Evolutionary conservation across 345 rosid genomes (phyloP), one percentile per base, ranked within the genome.

Genomic region (Mallotus nudiflorus): DNA sequence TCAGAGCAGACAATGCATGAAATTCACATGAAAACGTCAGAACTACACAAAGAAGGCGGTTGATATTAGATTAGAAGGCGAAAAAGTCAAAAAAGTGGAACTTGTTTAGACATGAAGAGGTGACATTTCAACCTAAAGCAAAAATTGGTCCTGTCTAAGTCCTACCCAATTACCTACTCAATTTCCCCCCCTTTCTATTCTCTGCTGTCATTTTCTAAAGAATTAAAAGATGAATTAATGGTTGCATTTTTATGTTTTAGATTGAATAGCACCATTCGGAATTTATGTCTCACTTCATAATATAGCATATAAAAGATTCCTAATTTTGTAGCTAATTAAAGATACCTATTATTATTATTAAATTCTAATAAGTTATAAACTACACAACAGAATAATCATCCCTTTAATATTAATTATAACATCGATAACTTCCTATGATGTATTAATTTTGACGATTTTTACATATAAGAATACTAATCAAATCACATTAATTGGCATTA

Each of bases 91-190:
- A 52, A 3, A 58, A 61, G 52, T 66, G 48, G 24, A 35, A 25
- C 57, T 69, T 19, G 62, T 62, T 71, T 20, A 61, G 74, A 51
- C 63, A 31, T 9, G 6, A 51, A 15, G 62, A 70, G 58, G 66
- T 62, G 75, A 71, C 75, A 42, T 71, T 53, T 46, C 50, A 71
- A 53, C 75, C 68, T 62, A 71, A 70, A 70, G 53, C 11, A 50
- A 20, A n/a, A 62, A 52, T 19, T 46, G 51, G 29, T 37, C 61
- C 20, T 33, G 60, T 62, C 48, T 35, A 25, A 25, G 20, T 67
- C 28, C 25, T 19, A 24, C 20, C 51, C n/a, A n/a, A n/a, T n/a
- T n/a, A n/a, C n/a, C n/a, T n/a, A n/a, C n/a, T n/a, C n/a, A n/a
- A n/a, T n/a, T n/a, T n/a, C n/a, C n/a, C n/a, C n/a, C n/a, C n/a